Percentiles rank a stretch among this genome's conserved stretches.
Conservation (phyloP, 2,329 filamentous ascomycete species). For the Aspergillus spinulosporus region DNA sequence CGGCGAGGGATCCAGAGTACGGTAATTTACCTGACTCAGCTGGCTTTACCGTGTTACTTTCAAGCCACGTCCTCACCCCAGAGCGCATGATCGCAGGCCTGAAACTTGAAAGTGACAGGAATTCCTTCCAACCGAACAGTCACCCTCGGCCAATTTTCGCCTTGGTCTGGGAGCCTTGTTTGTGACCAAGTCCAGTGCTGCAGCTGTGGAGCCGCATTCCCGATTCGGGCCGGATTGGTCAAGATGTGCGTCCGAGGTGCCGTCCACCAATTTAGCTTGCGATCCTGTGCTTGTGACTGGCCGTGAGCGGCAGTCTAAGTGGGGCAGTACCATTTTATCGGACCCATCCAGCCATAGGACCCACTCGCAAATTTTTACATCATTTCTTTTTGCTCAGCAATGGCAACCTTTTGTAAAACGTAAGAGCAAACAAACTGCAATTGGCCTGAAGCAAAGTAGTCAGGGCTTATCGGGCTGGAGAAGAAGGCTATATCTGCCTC, state of each 20-base stretch:
- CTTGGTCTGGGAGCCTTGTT: background rate
- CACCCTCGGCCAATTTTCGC: conserved; percentile 3
- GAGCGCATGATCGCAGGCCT: conserved; percentile 6
- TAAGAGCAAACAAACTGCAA: background rate
- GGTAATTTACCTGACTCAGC: conserved; percentile 7
- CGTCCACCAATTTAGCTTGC: conserved; percentile 17
- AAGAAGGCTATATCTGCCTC: background rate
- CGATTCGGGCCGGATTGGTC: conserved; percentile 28
- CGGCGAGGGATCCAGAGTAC: background rate
- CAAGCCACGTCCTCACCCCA: background rate
- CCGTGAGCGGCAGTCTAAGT: conserved; percentile 1
- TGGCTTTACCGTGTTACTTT: background rate
- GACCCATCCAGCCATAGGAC: conserved; percentile 20
- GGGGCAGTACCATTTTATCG: conserved; percentile 22
- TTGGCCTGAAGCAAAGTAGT: background rate
- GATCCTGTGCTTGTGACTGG: conserved; percentile 12
- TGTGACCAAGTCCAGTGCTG: conserved; percentile 19
- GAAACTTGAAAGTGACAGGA: conserved; percentile 9
- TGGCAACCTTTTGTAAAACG: background rate
- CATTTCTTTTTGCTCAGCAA: conserved; percentile 5
- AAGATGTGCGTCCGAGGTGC: conserved; percentile 23
- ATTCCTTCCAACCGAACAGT: conserved; percentile 17
- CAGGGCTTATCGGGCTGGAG: background rate
- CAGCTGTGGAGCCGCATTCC: conserved; percentile 26
- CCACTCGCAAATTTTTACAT: conserved; percentile 18